phyloP scores from a whole-genome alignment of 2,329 filamentous ascomycete genomes.

The Zymoseptoria pseudotritici region DNA sequence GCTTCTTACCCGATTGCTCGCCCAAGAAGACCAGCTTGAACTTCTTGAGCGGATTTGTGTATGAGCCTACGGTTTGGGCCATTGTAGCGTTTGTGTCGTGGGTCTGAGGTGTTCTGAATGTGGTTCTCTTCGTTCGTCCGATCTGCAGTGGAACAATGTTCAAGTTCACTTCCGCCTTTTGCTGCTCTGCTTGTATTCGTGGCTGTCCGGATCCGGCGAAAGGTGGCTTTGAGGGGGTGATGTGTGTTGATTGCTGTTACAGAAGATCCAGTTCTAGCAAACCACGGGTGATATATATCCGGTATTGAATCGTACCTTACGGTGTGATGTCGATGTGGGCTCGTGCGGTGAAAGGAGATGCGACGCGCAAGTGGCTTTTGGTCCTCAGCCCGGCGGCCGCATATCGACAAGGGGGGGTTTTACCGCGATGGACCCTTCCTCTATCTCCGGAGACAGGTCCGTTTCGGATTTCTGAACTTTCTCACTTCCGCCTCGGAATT shows the following conservation, averaged over 20 bases:
- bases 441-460: neutral
- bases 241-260: neutral
- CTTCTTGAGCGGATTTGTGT: constrained; percentile 99
- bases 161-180: neutral
- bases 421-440: neutral
- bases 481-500: neutral
- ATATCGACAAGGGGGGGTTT: neutral
- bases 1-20: constrained; percentile 84
- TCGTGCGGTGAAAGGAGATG: neutral
- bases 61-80: constrained; percentile 74
- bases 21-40: constrained; percentile 99
- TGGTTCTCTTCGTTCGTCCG: neutral
- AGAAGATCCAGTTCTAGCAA: neutral
- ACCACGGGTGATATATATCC: neutral
- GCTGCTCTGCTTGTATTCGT: neutral
- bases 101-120: neutral
- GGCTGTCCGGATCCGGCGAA: neutral
- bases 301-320: neutral
- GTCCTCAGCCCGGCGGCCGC: neutral
- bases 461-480: neutral
- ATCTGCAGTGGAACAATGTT: neutral
- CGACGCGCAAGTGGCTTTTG: neutral
- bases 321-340: neutral
- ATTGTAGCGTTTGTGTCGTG: constrained; percentile 45
- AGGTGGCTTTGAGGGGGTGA: neutral